These are phyloP conservation scores for Xylariaceae sp. DNA, from an alignment of 2,329 filamentous ascomycete genomes.

Conservation along the genomic window DNA sequence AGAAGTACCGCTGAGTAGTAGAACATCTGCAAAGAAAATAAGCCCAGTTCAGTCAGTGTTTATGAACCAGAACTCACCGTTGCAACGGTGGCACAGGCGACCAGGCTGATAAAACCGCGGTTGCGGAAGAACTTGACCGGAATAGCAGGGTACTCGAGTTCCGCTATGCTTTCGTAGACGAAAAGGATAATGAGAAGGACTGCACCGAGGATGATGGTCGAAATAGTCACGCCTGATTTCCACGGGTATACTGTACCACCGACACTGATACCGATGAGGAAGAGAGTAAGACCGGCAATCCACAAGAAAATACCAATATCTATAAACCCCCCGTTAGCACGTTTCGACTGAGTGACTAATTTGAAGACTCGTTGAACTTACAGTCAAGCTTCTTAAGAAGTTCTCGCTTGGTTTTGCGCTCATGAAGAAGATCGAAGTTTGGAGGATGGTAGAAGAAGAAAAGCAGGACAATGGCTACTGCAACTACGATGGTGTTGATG, in stretches of 20 bases:
- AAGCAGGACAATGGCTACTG: constrained; percentile 43
- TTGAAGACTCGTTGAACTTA: background rate
- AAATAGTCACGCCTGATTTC: constrained; percentile 48
- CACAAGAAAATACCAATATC: constrained; percentile 52
- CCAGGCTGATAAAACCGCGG: constrained; percentile 45
- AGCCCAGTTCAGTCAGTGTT: background rate
- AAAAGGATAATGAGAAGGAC: constrained; percentile 44
- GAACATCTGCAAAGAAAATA: constrained; percentile 36
- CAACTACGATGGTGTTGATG: constrained; percentile 47
- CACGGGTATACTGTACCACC: constrained; percentile 51
- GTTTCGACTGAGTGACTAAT: background rate
- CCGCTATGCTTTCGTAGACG: constrained; percentile 44
- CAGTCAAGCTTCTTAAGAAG: constrained; percentile 47
- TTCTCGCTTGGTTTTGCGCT: constrained; percentile 44
- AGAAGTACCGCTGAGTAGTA: constrained; percentile 43
- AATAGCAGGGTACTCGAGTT: constrained; percentile 45
- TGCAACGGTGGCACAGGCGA: constrained; percentile 44
- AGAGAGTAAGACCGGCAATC: constrained; percentile 50
- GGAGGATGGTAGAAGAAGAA: constrained; percentile 50
- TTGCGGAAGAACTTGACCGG: constrained; percentile 47
- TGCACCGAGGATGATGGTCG: constrained; percentile 45
- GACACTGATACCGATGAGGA: constrained; percentile 54
- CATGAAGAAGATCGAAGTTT: constrained; percentile 47
- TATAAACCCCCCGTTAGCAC: background rate
- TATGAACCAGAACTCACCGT: constrained; percentile 32